phyloP scores from a whole-genome alignment of 2,329 filamentous ascomycete species.

The Penicillium sp. region DNA sequence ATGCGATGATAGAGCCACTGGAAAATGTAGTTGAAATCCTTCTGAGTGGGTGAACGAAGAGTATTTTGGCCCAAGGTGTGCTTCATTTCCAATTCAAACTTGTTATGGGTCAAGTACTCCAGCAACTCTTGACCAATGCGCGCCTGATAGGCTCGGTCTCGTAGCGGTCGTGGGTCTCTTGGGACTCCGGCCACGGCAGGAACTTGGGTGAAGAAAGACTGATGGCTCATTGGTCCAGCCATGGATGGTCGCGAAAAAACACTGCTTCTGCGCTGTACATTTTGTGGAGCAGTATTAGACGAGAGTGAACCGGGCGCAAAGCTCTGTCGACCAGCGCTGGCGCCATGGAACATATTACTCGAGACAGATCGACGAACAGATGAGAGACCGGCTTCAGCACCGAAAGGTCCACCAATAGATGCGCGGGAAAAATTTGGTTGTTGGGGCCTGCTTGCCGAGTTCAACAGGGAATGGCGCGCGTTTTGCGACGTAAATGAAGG shows the following conservation, averaged over 20 bases:
- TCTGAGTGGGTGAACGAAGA: constrained; percentile 91
- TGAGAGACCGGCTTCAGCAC: constrained; percentile 75
- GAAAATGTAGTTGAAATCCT: constrained; percentile 97
- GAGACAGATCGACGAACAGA: constrained; percentile 80
- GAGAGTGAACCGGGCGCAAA: constrained; percentile 61
- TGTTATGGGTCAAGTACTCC: constrained; percentile 88
- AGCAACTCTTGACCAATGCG: constrained; percentile 84
- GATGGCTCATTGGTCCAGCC: constrained; percentile 67
- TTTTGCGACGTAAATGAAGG: constrained; percentile 68
- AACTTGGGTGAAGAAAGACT: constrained; percentile 92
- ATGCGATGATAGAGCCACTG: constrained; percentile 97
- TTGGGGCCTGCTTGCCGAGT: constrained; percentile 76
- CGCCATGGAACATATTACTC: constrained; percentile 59
- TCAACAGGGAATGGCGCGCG: constrained; percentile 82
- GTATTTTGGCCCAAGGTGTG: constrained; percentile 87
- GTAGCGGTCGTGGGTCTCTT: constrained; percentile 80
- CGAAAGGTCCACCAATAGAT: constrained; percentile 68
- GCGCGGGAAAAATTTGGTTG: constrained; percentile 87
- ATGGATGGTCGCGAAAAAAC: constrained; percentile 73
- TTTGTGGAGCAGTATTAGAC: constrained; percentile 54
- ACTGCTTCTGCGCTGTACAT: constrained; percentile 70
- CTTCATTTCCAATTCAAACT: constrained; percentile 98
- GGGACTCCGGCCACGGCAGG: constrained; percentile 79
- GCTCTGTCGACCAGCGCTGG: constrained; percentile 65
- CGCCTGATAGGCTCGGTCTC: constrained; percentile 74